Base-by-base conservation (phyloP, 2,329 filamentous ascomycete species). In the Penicillium expansum region DNA sequence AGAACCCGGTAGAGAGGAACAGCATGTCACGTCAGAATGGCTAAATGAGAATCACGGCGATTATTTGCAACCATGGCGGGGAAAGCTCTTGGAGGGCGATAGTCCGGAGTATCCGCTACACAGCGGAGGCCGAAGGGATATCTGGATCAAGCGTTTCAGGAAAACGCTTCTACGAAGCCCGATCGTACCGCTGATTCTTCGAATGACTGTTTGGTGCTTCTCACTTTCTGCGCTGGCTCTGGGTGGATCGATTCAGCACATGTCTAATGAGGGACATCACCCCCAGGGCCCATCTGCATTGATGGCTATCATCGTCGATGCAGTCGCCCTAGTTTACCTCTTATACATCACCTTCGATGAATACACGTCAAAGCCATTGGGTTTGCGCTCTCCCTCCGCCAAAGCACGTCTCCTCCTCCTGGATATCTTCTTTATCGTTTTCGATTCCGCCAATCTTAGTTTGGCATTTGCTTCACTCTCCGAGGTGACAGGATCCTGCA, bases 301-400 rank as follows among this genome's bases (percentile, higher is more conserved):
- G 57, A 92, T 97, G 77, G 93, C 93, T 30, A 88, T 97, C 52
- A 85, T 91, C 35, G 90, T 99, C 38, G 93, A 97, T 74, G 86
- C 88, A 7, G 83, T 97, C 14, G 93, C 94, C 3, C 83, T 97
- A 57, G 86, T 93, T 3, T 99, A 97, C 75, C 88, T 95, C 54
- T 78, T 90, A 48, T 97, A 96, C 76, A 94, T 97, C 77, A 95
- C 92, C 24, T 96, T 88, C 77, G 94, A 99, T 71, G 94, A 99
- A 77, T 97, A 97, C 76, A 94, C 91, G 5, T 91, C 91, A 30
- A 95, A 95, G 71, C 94, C 95, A 22, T 80, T 99, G 20, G 94
- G 94, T 1, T 79, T 99, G 58, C 89, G 95, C 42, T 87, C 87
- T 7, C 86, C 91, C 10, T 87, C 87, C 55, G 88, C 91, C 48